These are phyloP conservation scores for Leucocoprinus birnbaumii DNA, from an alignment of 768 basidiomycete genomes.

Conservation along the genomic window DNA sequence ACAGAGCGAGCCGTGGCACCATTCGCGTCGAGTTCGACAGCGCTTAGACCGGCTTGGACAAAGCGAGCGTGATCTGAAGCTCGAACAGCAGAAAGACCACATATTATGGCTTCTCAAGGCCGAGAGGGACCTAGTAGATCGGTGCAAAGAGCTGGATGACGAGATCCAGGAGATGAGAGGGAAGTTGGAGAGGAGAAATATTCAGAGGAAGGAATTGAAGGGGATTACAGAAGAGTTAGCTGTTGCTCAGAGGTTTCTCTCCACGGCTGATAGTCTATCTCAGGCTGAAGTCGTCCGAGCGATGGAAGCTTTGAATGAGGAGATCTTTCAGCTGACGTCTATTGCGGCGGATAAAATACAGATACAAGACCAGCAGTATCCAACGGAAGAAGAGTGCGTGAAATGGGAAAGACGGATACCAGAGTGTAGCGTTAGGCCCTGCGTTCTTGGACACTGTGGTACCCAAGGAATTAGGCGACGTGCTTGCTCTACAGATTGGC, in stretches of 20 bases:
- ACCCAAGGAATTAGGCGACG: neutral
- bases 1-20: neutral
- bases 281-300: constrained; percentile 38
- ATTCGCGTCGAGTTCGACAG: neutral
- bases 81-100: neutral
- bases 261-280: constrained; percentile 39
- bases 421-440: neutral
- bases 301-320: constrained; percentile 41
- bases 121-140: neutral
- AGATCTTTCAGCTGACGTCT: constrained; percentile 44
- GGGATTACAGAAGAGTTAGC: constrained; percentile 35
- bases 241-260: constrained; percentile 40
- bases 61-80: neutral
- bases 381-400: neutral
- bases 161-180: constrained; percentile 17
- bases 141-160: constrained; percentile 3
- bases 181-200: constrained; percentile 17
- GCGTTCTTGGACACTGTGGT: neutral
- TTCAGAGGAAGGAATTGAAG: constrained; percentile 24
- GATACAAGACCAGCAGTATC: neutral
- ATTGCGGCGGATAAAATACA: constrained; percentile 34
- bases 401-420: neutral
- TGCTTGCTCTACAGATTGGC: constrained; percentile 8
- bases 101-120: neutral
- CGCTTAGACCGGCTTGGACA: neutral